Conservation (phyloP, 306 rosid species). For the Dalbergia oliveri region DNA sequence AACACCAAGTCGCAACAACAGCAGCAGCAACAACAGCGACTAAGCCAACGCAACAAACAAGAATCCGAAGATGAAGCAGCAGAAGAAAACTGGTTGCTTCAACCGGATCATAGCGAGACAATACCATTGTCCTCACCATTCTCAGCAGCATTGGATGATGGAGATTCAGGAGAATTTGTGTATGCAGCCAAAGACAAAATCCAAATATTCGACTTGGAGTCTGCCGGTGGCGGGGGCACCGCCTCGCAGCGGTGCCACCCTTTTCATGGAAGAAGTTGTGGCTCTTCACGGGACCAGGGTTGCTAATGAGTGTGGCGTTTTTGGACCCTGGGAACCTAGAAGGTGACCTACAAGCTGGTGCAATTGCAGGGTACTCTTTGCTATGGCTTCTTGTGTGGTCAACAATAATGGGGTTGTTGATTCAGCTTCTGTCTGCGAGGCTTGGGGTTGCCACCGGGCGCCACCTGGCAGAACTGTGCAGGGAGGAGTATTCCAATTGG, state of each 20-base stretch:
- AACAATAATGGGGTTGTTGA: constrained; percentile 67
- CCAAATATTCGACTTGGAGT: constrained; percentile 55
- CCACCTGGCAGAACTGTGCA: constrained; percentile 77
- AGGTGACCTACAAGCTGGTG: constrained; percentile 75
- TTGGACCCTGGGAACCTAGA: constrained; percentile 82
- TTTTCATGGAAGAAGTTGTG: constrained; percentile 79
- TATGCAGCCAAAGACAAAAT: constrained; percentile 56
- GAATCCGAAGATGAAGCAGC: constrained; percentile 8
- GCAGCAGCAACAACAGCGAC: background rate
- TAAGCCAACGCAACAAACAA: background rate
- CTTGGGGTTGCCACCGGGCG: constrained; percentile 77
- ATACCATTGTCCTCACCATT: constrained; percentile 40
- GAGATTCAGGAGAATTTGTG: background rate
- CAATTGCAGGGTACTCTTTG: constrained; percentile 74
- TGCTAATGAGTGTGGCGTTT: constrained; percentile 81
- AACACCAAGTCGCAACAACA: constrained; percentile 19
- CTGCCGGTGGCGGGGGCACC: background rate
- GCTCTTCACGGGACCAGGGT: constrained; percentile 82
- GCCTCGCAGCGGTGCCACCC: constrained; percentile 49
- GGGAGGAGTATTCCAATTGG: constrained; percentile 80
- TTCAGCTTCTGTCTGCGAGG: constrained; percentile 76
- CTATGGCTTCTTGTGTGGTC: constrained; percentile 81
- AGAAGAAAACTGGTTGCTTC: constrained; percentile 44
- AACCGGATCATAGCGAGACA: constrained; percentile 40
- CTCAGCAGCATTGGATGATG: background rate